Base-by-base conservation (phyloP, 2,329 filamentous ascomycete species). In the Verticillium tricorpus region DNA sequence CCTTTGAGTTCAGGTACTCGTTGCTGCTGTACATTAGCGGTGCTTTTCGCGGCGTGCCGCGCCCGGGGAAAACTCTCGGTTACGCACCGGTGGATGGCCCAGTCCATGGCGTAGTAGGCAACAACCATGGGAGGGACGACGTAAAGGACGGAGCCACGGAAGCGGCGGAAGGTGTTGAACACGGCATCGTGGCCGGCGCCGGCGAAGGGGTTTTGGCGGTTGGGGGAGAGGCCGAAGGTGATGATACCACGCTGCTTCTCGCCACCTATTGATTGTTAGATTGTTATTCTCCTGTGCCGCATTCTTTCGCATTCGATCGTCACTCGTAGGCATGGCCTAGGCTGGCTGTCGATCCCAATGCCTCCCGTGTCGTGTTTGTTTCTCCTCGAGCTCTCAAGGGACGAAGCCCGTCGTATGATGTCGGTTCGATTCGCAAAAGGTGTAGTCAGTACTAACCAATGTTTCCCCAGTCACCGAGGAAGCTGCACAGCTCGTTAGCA, bases 161-260 rank as follows among this genome's bases (percentile, higher is more conserved):
- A 91, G 72, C 95, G 88, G 78, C 95, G 89, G 85, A 90, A 96
- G 71, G 87, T 89, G 86, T 99, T 99, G 89, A 98, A 98, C 82
- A 98, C 80, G 73, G 93, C 94, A 69, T 89, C 90, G 77, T 94
- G 81, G 67, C 84, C 78, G 64, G 89, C 82, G 71, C 91, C 92
- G 67, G 92, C 92, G 69, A 96, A 84, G 66, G 93, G 91, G 73
- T 91, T 89, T 82, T 97, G 94, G 75, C 91, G 89, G 85, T 99
- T 98, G 69, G 90, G 80, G 70, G 91, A 89, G 69, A 99, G 75
- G 68, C 89, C 85, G 80, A 96, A 98, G 72, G 80, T 79, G 72
- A 87, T 75, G 70, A 89, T 85, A 63, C 86, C 86, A 76, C 82
- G 87, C 75, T 89, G 86, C 76, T 83, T 82, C 74, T 78, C 73